Evolutionary conservation across 139 green algal genomes (phyloP), one percentile per base, ranked within the genome.

Genomic region (Penium margaritaceum): DNA sequence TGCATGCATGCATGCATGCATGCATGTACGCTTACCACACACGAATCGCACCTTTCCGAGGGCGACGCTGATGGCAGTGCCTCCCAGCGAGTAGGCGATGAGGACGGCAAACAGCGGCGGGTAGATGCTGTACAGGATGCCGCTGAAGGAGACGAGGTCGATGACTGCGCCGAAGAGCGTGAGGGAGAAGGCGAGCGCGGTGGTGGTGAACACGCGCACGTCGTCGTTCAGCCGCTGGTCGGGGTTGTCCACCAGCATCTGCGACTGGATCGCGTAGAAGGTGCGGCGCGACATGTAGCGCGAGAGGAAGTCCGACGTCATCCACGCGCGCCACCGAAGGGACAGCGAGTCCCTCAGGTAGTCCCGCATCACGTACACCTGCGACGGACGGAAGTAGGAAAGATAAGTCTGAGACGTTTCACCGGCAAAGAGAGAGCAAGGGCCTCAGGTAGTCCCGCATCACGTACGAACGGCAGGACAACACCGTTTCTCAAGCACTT

Each of bases 71-170:
- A 90, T 82, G 2, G 75, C 86, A 2, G 94, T 99, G 43, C 94
- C 94, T 0, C 92, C 92, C 7, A 96, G 34, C 0, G 90, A 88
- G 80, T 99, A 99, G 2, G 90, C 65, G 0, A 97, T 34, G 34
- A 99, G 83, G 9, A 90, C 93, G 5, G 70, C 85, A 83, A 98
- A 98, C 29, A 99, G 87, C 0, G 94, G 94, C 0, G 94, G 94
- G 82, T 99, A 99, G 75, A 99, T 99, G 70, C 78, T 85, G 84
- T 90, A 98, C 47, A 98, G 81, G 81, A 98, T 98, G 67, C 87
- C 90, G 39, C 84, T 91, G 85, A 98, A 98, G 39, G 86, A 94
- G 1, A 97, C 68, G 38, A 98, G 88, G 84, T 98, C 94, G 5
- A 96, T 79, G 0, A 73, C 32, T 3, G 89, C 85, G 77, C 93